These are phyloP conservation scores for Digitaria exilis DNA, from an alignment of 202 grass and related monocot species.

Conservation along the genomic window DNA sequence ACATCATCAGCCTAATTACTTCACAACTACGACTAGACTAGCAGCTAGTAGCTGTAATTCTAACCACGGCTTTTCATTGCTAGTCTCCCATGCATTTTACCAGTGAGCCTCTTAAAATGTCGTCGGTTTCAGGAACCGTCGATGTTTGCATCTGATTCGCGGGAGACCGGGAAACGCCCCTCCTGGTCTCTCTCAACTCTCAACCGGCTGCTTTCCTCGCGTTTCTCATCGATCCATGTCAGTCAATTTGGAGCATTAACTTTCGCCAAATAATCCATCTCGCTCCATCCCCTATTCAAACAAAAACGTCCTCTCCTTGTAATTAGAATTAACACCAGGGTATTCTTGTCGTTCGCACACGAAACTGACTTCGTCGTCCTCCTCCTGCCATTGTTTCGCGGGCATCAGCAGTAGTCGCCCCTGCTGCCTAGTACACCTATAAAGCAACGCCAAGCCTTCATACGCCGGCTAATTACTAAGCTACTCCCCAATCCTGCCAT, in stretches of 20 bases:
- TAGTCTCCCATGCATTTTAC: neutral
- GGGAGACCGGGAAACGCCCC: constrained; percentile 33
- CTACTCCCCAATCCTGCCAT: neutral
- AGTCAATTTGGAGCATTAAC: constrained; percentile 21
- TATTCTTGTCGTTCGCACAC: constrained; percentile 33
- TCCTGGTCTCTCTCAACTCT: constrained; percentile 1
- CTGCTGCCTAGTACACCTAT: constrained; percentile 28
- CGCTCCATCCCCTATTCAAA: neutral
- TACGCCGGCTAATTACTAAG: neutral
- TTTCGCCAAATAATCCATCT: neutral
- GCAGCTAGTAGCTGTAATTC: no score
- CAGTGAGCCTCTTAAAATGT: neutral
- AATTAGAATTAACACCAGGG: constrained; percentile 28
- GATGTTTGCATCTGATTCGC: constrained; percentile 27
- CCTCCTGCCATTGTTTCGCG: constrained; percentile 17
- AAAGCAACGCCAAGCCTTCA: constrained; percentile 16
- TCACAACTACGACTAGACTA: no score
- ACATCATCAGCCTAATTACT: no score
- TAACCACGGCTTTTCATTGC: neutral
- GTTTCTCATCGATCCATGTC: neutral
- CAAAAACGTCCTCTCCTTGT: constrained; percentile 40
- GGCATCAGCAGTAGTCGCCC: neutral
- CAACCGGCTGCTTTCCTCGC: neutral
- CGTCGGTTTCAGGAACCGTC: constrained; percentile 35
- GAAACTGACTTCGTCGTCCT: constrained; percentile 47